Evolutionary conservation across 345 rosid genomes (phyloP).

Genomic region (Camelina hispida): DNA sequence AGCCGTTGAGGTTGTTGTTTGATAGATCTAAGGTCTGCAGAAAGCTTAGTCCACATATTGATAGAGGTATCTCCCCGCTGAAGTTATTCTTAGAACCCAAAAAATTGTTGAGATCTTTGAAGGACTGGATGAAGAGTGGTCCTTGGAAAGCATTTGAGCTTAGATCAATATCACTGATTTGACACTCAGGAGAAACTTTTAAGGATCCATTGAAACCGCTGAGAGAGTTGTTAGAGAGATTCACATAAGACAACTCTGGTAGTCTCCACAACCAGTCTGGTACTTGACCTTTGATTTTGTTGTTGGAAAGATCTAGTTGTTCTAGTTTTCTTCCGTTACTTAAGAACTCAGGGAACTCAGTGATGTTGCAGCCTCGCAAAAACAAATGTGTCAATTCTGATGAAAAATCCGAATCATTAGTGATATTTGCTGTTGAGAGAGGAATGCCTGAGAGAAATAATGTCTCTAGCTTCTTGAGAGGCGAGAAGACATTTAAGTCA

Average conservation of each 20-base stretch:
- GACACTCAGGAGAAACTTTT: neutral
- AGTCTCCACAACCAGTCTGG: slow-evolving; percentile 2
- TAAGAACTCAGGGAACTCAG: neutral
- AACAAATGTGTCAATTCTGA: rapidly evolving
- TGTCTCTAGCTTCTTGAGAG: neutral
- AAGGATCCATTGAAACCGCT: neutral
- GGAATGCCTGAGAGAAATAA: neutral
- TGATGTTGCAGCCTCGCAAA: neutral
- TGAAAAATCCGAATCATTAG: neutral
- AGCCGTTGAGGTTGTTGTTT: neutral
- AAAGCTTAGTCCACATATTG: neutral
- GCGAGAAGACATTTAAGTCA: neutral
- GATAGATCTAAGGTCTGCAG: neutral
- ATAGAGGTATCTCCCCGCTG: neutral
- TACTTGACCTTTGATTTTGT: slow-evolving; percentile 12
- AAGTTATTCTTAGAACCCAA: neutral
- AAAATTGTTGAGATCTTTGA: neutral
- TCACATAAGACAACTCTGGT: rapidly evolving
- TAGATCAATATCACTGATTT: rapidly evolving
- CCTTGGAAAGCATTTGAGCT: slow-evolving; percentile 12
- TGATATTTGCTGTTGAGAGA: neutral
- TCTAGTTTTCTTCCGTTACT: neutral
- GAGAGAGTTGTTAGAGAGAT: neutral
- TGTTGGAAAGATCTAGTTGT: neutral
- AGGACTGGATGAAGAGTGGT: neutral